phyloP scores from a whole-genome alignment of 2,329 filamentous ascomycete genomes.

The Nemania sp. region DNA sequence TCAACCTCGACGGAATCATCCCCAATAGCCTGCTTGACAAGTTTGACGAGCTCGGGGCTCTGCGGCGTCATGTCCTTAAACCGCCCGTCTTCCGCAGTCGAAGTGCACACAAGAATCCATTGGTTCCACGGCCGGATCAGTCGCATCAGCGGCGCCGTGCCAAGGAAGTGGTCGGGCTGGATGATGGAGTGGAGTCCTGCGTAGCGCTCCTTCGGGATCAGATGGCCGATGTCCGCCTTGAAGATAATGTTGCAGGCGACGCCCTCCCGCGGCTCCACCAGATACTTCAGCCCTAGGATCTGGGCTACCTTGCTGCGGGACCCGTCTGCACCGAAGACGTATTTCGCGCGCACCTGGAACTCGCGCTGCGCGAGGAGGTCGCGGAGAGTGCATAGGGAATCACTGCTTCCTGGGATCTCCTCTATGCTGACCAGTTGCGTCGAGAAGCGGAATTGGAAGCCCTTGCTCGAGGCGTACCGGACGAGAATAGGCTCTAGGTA shows the following conservation, averaged over 20 bases:
- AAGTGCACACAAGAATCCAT: slow-evolving; percentile 64
- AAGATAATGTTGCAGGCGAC: slow-evolving; percentile 57
- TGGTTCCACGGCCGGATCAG: slow-evolving; percentile 71
- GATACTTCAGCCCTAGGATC: slow-evolving; percentile 54
- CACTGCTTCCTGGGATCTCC: slow-evolving; percentile 31
- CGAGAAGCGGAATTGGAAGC: slow-evolving; percentile 56
- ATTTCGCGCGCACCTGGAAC: slow-evolving; percentile 61
- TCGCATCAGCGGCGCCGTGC: slow-evolving; percentile 59
- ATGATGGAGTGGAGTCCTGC: slow-evolving; percentile 69
- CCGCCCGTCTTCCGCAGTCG: slow-evolving; percentile 41
- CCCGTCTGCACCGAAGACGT: slow-evolving; percentile 71
- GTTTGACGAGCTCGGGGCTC: slow-evolving; percentile 29
- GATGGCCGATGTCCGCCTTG: slow-evolving; percentile 61
- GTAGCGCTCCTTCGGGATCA: slow-evolving; percentile 58
- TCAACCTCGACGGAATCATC: slow-evolving; percentile 61
- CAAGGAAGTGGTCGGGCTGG: slow-evolving; percentile 60
- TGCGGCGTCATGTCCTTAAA: slow-evolving; percentile 31
- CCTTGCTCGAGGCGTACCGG: slow-evolving; percentile 53
- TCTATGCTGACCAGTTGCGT: slow-evolving; percentile 53
- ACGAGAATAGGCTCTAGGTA: slow-evolving; percentile 59
- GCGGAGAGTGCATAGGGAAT: slow-evolving; percentile 45
- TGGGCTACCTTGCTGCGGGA: slow-evolving; percentile 55
- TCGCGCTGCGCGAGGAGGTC: slow-evolving; percentile 57
- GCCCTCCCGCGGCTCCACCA: slow-evolving; percentile 51
- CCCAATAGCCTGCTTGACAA: slow-evolving; percentile 59